Conservation (phyloP, 2,329 filamentous ascomycete species). For the Plectosphaerella sp. region DNA sequence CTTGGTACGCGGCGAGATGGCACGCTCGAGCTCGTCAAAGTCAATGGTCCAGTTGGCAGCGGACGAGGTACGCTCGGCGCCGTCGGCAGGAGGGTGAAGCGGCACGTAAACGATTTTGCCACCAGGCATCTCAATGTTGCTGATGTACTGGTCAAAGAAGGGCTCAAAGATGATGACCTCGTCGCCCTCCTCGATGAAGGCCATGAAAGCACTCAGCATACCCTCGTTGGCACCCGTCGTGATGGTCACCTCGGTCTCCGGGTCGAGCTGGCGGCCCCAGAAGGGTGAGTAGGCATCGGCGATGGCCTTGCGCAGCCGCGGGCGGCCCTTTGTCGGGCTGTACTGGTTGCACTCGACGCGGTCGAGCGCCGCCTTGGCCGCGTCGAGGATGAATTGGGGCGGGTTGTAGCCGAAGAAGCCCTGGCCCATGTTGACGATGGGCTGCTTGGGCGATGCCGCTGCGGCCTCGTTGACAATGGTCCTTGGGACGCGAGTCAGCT, state of each 20-base stretch:
- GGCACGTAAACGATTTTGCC: conserved; percentile 94
- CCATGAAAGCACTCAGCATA: conserved; percentile 98
- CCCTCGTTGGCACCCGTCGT: conserved; percentile 90
- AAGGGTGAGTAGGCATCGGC: conserved; percentile 87
- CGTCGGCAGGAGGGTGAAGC: conserved; percentile 81
- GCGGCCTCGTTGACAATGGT: conserved; percentile 64
- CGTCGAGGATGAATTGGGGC: conserved; percentile 82
- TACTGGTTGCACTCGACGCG: conserved; percentile 98
- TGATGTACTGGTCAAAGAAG: conserved; percentile 96
- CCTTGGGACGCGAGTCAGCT: conserved; percentile 28
- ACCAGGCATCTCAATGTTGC: conserved; percentile 97
- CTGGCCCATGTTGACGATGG: conserved; percentile 62
- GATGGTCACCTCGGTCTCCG: conserved; percentile 89
- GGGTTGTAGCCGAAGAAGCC: conserved; percentile 92
- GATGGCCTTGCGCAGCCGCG: conserved; percentile 86
- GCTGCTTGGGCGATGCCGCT: conserved; percentile 56
- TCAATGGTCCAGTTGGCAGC: conserved; percentile 87
- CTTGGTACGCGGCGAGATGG: conserved; percentile 82
- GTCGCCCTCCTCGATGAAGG: conserved; percentile 87
- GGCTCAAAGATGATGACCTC: conserved; percentile 98
- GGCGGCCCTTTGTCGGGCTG: conserved; percentile 89
- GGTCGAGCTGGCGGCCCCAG: conserved; percentile 77
- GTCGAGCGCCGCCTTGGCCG: conserved; percentile 84
- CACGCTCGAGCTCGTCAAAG: conserved; percentile 73
- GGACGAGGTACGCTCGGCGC: conserved; percentile 73